Conservation (phyloP, 2,329 filamentous ascomycete species). For the Iodosphaeria phyllophila region DNA sequence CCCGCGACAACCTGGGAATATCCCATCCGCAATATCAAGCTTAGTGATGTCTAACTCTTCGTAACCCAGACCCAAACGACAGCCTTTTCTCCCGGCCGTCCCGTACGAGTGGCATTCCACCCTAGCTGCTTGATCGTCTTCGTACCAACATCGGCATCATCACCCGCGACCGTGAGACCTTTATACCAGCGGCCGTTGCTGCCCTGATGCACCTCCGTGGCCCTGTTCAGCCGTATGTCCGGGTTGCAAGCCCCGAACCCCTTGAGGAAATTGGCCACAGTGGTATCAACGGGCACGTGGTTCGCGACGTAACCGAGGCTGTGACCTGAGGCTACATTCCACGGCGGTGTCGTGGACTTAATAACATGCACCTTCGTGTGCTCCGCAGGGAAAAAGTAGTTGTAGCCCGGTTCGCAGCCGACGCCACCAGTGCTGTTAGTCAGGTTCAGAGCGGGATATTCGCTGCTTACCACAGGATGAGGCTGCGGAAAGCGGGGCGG, state of each 20-base stretch:
- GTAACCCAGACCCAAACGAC: constrained; percentile 43
- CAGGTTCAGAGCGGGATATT: constrained; percentile 33
- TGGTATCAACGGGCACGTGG: constrained; percentile 32
- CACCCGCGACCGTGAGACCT: constrained; percentile 30
- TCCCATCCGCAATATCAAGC: background rate
- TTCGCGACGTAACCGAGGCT: constrained; percentile 27
- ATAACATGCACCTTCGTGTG: constrained; percentile 43
- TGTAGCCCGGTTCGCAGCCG: constrained; percentile 42
- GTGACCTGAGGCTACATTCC: constrained; percentile 25
- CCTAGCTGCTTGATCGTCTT: constrained; percentile 35
- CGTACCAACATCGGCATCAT: constrained; percentile 25
- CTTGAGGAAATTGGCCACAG: constrained; percentile 35
- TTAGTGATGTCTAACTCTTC: constrained; percentile 21
- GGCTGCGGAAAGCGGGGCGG: constrained; percentile 19
- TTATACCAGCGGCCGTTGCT: constrained; percentile 40
- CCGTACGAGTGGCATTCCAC: constrained; percentile 34
- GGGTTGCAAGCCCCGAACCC: constrained; percentile 37
- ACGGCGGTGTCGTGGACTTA: constrained; percentile 29
- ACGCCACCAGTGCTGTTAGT: constrained; percentile 36
- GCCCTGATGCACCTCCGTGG: constrained; percentile 35
- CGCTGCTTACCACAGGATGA: constrained; percentile 21
- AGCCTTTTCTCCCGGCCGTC: constrained; percentile 26
- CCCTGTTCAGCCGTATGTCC: constrained; percentile 29
- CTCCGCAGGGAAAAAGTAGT: constrained; percentile 38
- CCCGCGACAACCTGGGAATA: too few species aligned